Evolutionary conservation across 345 rosid species (phyloP).

Genomic region (Lepidium aucheri): DNA sequence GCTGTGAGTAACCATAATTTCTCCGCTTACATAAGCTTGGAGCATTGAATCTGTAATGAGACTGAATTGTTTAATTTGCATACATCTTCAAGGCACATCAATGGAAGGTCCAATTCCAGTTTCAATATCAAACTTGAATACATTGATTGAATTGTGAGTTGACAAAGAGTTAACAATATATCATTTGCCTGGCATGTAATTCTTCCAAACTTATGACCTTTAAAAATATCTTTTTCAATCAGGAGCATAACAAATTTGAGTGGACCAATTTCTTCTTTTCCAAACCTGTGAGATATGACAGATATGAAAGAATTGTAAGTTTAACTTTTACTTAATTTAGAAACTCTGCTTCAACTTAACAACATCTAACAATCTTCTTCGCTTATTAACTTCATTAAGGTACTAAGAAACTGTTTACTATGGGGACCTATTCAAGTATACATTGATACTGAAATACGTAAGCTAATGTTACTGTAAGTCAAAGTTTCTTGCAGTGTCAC

Average conservation of each 20-base stretch:
- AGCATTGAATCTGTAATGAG: background rate
- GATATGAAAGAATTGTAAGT: conserved; percentile 42
- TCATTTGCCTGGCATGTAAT: background rate
- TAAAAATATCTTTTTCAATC: background rate
- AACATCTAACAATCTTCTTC: background rate
- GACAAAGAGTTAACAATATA: background rate
- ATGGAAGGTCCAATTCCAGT: conserved; percentile 89
- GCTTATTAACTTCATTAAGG: conserved; percentile 33
- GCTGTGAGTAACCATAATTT: conserved; percentile 44
- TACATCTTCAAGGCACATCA: conserved; percentile 75
- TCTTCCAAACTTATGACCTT: background rate
- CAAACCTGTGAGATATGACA: conserved; percentile 32
- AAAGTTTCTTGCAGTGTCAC: background rate
- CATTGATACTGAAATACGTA: conserved; percentile 31
- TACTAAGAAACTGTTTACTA: conserved; percentile 56
- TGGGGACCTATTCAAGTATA: conserved; percentile 39
- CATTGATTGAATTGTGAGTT: conserved; percentile 47
- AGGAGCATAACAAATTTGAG: conserved; percentile 69
- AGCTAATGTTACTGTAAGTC: conserved; percentile 47
- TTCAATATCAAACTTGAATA: conserved; percentile 38
- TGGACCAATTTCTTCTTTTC: conserved; percentile 47
- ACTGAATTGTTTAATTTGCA: conserved; percentile 12
- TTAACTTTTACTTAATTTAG: background rate
- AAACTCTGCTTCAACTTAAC: background rate
- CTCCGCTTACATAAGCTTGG: background rate